Percentiles rank a stretch among this genome's conserved stretches.
These are phyloP conservation scores for Letharia columbiana DNA, from an alignment of 495 filamentous ascomycete genomes.

Conservation along the genomic window DNA sequence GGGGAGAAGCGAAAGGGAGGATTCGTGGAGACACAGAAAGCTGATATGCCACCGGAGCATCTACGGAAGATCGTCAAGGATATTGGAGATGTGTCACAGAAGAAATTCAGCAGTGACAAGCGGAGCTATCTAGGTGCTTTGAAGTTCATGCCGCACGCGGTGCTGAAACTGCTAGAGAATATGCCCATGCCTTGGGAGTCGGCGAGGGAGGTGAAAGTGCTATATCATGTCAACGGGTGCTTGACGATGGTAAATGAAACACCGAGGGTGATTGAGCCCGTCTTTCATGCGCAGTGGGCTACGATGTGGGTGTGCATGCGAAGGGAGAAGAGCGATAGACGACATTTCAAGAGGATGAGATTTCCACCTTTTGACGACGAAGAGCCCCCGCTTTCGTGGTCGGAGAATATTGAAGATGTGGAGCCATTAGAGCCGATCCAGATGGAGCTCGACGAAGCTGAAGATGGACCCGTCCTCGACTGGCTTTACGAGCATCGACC, in stretches of 20 bases:
- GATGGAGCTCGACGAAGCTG: slow-evolving; percentile 96
- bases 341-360: slow-evolving; percentile 98
- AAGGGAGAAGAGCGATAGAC: slow-evolving; percentile 90
- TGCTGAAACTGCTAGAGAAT: slow-evolving; percentile 95
- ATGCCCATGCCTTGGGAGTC: slow-evolving; percentile 99
- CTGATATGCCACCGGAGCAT: slow-evolving; percentile 98
- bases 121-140: slow-evolving; percentile 93
- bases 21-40: slow-evolving; percentile 95
- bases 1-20: slow-evolving; percentile 95
- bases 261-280: slow-evolving; percentile 93
- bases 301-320: slow-evolving; percentile 99
- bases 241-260: slow-evolving; percentile 96
- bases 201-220: slow-evolving; percentile 86
- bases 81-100: slow-evolving; percentile 98
- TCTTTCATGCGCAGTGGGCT: slow-evolving; percentile 98
- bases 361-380: slow-evolving; percentile 99
- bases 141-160: slow-evolving; percentile 99
- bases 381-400: slow-evolving; percentile 94
- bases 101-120: slow-evolving; percentile 99
- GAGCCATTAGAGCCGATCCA: slow-evolving; percentile 97
- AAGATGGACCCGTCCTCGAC: slow-evolving; percentile 83
- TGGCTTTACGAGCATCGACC: slow-evolving; percentile 98
- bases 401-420: slow-evolving; percentile 97
- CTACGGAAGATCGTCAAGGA: slow-evolving; percentile 96
- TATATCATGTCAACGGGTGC: slow-evolving; percentile 98